Evolutionary conservation across 371 early-diverging fungal species (phyloP), one percentile per base, ranked within the genome.

Genomic region (Mucor velutinosus): DNA sequence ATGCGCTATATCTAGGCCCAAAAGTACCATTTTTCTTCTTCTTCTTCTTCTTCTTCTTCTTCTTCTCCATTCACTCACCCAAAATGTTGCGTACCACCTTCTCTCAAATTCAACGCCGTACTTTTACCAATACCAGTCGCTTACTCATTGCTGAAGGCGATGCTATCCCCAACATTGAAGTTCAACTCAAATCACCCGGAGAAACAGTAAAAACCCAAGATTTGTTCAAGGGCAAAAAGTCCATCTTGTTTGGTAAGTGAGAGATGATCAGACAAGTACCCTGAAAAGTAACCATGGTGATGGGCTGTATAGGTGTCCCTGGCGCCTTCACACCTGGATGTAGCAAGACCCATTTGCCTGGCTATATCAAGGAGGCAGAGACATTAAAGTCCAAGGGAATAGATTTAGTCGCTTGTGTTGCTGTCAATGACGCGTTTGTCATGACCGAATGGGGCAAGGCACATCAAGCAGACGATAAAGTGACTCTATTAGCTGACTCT

Each of bases 401-500:
- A 15, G 91, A 91, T 45, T 67, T 81, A 61, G 74, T 93, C 53
- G 88, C 85, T 19, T 89, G 89, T 64, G 81, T 89, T 21, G 70
- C 90, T 55, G 88, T 89, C 41, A 90, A 92, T 70, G 89, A 90
- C 66, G 88, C 89, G 49, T 91, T 87, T 75, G 92, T 91, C n/a
- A 85, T 89, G 86, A 79, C 80, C 58, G 93, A 89, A 55, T 93
- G 92, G 92, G 86, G 87, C 55, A 81, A 87, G 64, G 67, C 76
- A 15, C 72, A 81, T 30, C 71, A 79, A 43, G 80, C 43, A 23
- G 70, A 72, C 11, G 71, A 73, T 3, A 62, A 64, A 14, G 78
- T 90, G 55, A 82, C 78, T 35, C 78, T 93, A 73, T 75, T 90
- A 35, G 87, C 92, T 33, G 93, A 93, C 73, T 79, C 83, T 19